Base-by-base conservation (phyloP, 2,329 filamentous ascomycete genomes). In the Fusarium foetens region DNA sequence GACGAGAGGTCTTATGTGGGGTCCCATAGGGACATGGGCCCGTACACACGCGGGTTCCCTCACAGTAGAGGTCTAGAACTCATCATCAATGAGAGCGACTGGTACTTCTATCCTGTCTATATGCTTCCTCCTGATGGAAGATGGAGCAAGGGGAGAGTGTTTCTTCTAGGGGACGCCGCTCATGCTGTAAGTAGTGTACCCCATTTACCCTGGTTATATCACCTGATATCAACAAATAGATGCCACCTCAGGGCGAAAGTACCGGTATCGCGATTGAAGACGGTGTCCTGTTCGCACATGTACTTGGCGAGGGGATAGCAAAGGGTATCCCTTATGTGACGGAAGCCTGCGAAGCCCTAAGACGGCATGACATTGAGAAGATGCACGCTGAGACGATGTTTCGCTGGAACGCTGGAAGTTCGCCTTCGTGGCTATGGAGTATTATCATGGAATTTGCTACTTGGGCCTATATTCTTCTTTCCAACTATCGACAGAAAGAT, bases 201-300 rank as follows among this genome's bases (percentile, higher is more conserved):
- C 6, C 3, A 0, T 6, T 29, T 10, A 2, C 4, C 2, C 2
- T 1, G 9, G 3, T 1, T 1, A n/a, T 6, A 2, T 17, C 2
- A n/a, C 1, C 33, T 38, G 0, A 53, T 9, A 29, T 29, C 1
- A 21, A 3, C 0, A n/a, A 38, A 17, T 5, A 38, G 49, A 53
- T 53, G 49, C 49, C 49, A 11, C 49, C 33, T 1, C 35, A 38
- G 33, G 33, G 49, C 23, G 49, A 53, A 38, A 38, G 49, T 14
- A 38, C 35, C 0, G 35, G 49, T 9, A 38, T 53, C 19, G 49
- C 49, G 0, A 38, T 53, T 0, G 35, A 53, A n/a, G 49, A 53
- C 1, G 13, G 7, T 11, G 10, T 53, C 19, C 7, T 53, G 2
- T 53, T 53, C 19, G 23, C 33, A 1, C 9, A 38, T 0, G 49